Percentiles rank a stretch among this genome's conserved stretches.
phyloP scores from a whole-genome alignment of 768 basidiomycete species.

The Candolleomyces efflorescens region DNA sequence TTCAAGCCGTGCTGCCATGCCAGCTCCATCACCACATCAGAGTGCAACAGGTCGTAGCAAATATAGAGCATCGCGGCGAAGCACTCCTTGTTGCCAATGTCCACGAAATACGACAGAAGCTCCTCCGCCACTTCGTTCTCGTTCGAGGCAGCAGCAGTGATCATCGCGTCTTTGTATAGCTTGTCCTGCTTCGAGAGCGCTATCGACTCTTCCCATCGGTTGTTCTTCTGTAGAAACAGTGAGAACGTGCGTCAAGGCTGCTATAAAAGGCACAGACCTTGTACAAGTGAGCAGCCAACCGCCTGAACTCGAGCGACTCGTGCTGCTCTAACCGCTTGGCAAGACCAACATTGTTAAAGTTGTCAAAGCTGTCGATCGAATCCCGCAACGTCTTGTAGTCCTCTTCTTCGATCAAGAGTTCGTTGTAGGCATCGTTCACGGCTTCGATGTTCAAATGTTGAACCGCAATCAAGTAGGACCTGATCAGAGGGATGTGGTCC shows the following conservation, averaged over 20 bases:
- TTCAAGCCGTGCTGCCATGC: constrained; percentile 96
- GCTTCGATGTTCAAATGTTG: constrained; percentile 95
- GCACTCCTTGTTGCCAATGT: constrained; percentile 98
- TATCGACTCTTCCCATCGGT: constrained; percentile 95
- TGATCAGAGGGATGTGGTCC: constrained; percentile 94
- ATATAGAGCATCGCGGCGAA: constrained; percentile 87
- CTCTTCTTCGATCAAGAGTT: constrained; percentile 97
- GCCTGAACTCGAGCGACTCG: constrained; percentile 89
- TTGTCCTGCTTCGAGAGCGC: constrained; percentile 94
- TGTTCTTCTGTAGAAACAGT: constrained; percentile 67
- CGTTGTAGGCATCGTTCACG: constrained; percentile 97
- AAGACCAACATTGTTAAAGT: constrained; percentile 89
- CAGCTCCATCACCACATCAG: constrained; percentile 90
- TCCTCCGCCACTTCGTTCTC: constrained; percentile 94
- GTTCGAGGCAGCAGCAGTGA: constrained; percentile 82
- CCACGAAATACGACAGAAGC: constrained; percentile 91
- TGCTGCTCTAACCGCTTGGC: constrained; percentile 86
- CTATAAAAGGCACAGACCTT: constrained; percentile 49
- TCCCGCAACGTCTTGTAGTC: constrained; percentile 97
- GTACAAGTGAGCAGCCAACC: constrained; percentile 94
- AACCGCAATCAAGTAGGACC: constrained; percentile 94
- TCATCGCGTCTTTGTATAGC: constrained; percentile 93
- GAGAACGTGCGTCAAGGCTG: neutral
- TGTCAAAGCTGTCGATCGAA: constrained; percentile 97
- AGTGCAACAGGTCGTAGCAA: constrained; percentile 93